These are phyloP conservation scores for Pseudogymnoascus sp. DNA, from an alignment of 2,329 filamentous ascomycete species.

Conservation along the genomic window DNA sequence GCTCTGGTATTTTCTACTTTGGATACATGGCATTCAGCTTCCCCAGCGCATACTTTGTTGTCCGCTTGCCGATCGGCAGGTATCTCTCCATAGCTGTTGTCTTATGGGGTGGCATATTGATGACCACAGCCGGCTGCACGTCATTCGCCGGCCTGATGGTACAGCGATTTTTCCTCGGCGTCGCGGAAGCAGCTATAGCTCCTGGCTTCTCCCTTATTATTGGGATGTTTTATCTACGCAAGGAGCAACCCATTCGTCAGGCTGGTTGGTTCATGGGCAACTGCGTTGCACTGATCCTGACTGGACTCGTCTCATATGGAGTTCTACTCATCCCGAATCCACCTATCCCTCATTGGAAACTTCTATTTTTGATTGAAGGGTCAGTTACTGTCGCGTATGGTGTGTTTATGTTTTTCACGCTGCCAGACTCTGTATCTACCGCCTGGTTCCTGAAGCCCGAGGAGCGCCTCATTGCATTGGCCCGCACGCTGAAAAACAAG, in stretches of 20 bases:
- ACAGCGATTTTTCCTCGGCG: conserved; percentile 24
- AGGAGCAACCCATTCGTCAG: conserved; percentile 30
- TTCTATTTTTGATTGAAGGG: conserved; percentile 21
- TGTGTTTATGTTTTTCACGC: conserved; percentile 35
- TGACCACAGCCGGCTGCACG: conserved; percentile 14
- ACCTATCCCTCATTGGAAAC: conserved; percentile 18
- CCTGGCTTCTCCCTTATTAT: conserved; percentile 30
- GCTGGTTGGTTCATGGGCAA: conserved; percentile 24
- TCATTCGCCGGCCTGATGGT: conserved; percentile 17
- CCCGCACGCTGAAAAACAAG: conserved; percentile 20
- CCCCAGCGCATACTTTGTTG: conserved; percentile 26
- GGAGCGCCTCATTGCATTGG: conserved; percentile 33
- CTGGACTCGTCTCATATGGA: conserved; percentile 11
- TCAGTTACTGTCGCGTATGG: conserved; percentile 24
- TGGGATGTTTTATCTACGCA: conserved; percentile 29
- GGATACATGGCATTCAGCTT: conserved; percentile 30
- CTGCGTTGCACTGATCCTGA: conserved; percentile 13
- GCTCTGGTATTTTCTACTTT: conserved; percentile 19
- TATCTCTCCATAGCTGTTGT: conserved; percentile 19
- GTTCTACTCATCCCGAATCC: conserved; percentile 13
- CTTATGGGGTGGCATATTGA: conserved; percentile 13
- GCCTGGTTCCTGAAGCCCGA: conserved; percentile 33
- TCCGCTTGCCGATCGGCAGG: conserved; percentile 31
- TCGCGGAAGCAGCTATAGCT: conserved; percentile 22
- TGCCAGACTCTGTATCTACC: conserved; percentile 43